phyloP scores from a whole-genome alignment of 2,329 filamentous ascomycete genomes.

The Talaromyces verruculosus region DNA sequence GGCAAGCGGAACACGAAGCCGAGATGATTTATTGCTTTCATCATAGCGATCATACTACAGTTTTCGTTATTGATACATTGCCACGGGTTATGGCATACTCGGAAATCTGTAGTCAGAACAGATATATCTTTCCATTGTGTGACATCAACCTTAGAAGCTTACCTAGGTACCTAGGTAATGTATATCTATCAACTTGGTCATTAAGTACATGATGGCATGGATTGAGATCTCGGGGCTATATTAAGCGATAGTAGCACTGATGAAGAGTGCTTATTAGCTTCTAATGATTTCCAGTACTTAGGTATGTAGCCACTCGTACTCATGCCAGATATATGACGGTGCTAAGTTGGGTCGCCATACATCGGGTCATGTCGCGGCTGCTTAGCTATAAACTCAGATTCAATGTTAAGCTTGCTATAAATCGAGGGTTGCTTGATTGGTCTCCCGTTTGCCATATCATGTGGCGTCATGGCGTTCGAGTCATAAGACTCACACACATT shows the following conservation, averaged over 20 bases:
- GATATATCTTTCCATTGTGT: too few relatives aligned
- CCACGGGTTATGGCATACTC: not conserved
- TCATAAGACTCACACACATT: not conserved
- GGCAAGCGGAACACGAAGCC: constrained; percentile 14
- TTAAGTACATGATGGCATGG: not conserved
- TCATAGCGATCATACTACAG: not conserved
- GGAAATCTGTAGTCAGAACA: not conserved
- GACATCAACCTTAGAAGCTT: not conserved
- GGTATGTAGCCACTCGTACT: not conserved
- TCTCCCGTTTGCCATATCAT: not conserved
- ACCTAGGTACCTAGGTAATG: not conserved
- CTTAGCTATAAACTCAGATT: not conserved
- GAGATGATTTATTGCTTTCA: not conserved
- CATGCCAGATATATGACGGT: not conserved
- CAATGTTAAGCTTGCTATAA: not conserved
- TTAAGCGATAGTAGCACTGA: not conserved
- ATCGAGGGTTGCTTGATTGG: not conserved
- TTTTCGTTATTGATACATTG: not conserved
- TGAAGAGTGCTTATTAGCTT: not conserved
- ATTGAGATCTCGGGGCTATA: not conserved
- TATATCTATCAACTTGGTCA: not conserved
- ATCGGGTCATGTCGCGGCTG: not conserved
- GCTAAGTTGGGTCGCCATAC: not conserved
- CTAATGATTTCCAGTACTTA: not conserved
- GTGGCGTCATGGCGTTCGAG: not conserved